Evolutionary conservation across 1,284 basidiomycete species (phyloP).

Genomic region (Pisolithus thermaeus): DNA sequence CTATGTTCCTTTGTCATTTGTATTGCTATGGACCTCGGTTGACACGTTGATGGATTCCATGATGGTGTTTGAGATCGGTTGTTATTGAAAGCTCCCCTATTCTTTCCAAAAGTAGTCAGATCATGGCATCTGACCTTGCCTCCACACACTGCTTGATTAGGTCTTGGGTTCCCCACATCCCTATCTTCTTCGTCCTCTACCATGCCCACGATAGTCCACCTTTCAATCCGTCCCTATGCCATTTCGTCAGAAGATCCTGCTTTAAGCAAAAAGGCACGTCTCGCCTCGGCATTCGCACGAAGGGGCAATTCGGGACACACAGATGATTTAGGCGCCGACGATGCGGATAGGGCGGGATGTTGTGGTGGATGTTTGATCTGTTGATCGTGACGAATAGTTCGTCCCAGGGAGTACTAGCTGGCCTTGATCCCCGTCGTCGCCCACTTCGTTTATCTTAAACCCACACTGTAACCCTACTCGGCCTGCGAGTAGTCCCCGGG

Average conservation of each 20-base stretch:
- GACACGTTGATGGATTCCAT: background rate
- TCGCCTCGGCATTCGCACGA: slow-evolving; percentile 23
- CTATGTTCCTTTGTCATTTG: background rate
- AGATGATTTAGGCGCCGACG: slow-evolving; percentile 3
- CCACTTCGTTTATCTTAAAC: too few species aligned
- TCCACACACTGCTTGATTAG: slow-evolving; percentile 24
- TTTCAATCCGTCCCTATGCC: slow-evolving; percentile 68
- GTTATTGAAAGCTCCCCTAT: background rate
- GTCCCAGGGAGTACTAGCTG: too few species aligned
- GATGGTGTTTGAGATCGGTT: background rate
- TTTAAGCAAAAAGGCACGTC: slow-evolving; percentile 47
- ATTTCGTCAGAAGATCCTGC: slow-evolving; percentile 46
- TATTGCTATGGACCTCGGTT: too few species aligned
- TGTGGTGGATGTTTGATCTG: slow-evolving; percentile 5
- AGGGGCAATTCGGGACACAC: slow-evolving; percentile 8
- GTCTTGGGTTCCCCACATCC: slow-evolving; percentile 42
- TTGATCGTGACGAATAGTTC: background rate
- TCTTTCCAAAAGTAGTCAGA: background rate
- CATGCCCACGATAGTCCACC: slow-evolving; percentile 64
- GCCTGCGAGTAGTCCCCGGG: too few species aligned
- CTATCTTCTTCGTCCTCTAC: slow-evolving; percentile 18
- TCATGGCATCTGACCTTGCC: slow-evolving; percentile 6
- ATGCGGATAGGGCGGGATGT: slow-evolving; percentile 6
- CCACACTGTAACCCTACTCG: too few species aligned
- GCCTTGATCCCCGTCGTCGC: too few species aligned